Evolutionary conservation across 2,329 filamentous ascomycete species (phyloP), one percentile per base, ranked within the genome.

Genomic region (Zarea fungicola): DNA sequence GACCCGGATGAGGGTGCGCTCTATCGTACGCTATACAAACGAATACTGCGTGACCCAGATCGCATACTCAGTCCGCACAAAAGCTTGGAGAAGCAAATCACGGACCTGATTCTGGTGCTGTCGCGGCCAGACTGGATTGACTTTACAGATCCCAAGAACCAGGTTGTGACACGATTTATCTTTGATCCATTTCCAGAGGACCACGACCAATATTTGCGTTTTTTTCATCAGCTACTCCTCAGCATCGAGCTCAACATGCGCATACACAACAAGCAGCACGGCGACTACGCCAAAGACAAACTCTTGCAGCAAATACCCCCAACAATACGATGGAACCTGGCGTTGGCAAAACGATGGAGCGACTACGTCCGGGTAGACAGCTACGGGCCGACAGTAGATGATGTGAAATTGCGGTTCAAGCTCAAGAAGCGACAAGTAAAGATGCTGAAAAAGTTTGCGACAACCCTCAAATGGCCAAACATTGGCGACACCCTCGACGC

Each of bases 401-500:
- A 80, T 48, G 78, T 87, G 40, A 77, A 73, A 52, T 77, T 89
- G 39, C 78, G 83, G 14, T 79, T 83, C 54, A 81, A 77, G 60
- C 73, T 81, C 47, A 85, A 85, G 66, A 78, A 77, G 59, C 74
- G 78, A 19, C 86, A 89, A 62, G 80, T 84, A 52, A 83, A 84
- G 60, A 81, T 83, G 60, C 69, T 90, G 36, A 77, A 78, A 55
- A 76, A 77, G 29, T 89, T 90, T 60, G 84, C 84, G 10, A 75
- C 80, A 60, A 80, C 78, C 59, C 81, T 90, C 71, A 89, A 87
- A 64, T 90, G 86, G 86, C 85, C 85, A 2, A 89, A 89, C 56
- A 75, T 88, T 51, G 70, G 71, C 18, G 79, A 81, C 51, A 81
- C 85, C 6, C 72, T 87, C 37, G 76, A 80, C 35, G 73, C 78